Base-by-base conservation (phyloP, 2,329 filamentous ascomycete species). In the Neonectria hederae region DNA sequence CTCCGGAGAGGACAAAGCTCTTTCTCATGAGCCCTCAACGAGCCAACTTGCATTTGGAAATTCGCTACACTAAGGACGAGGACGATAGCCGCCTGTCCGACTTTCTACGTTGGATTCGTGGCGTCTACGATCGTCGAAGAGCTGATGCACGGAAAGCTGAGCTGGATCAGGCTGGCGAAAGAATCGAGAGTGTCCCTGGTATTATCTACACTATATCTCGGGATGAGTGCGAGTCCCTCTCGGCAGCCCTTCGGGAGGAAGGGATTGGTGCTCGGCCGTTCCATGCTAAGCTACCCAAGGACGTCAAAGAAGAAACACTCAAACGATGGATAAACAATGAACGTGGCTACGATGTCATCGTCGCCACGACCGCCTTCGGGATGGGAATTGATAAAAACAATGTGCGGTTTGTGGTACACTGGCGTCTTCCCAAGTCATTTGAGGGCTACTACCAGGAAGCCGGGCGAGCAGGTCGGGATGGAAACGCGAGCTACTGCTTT, bases 381-480 rank as follows among this genome's bases (percentile, higher is more conserved):
- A 98, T 98, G 95, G 95, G 95, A 26, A 97, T 98, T 68, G 94
- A 98, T 78, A 97, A 97, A 78, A 89, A 96, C 56, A 91, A 97
- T 71, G 95, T 98, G 11, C 91, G 95, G 3, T 97, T 97, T 73
- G 94, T 98, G 1, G 89, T 96, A 2, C 95, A 98, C 79, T 98
- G 95, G 94, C 92, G 93, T 63, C 86, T 97, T 10, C 93, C 95
- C 10, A 97, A 97, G 75, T 96, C 92, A 3, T 97, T 98, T 76
- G 95, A 98, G 77, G 93, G 94, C 1, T 97, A 96, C 76, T 97
- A 97, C 74, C 95, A 98, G 79, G 95, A 98, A 83, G 94, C 93
- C 2, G 95, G 95, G 0, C 91, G 95, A 42, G 95, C 94, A 6
- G 95, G 95, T 0, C 88, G 95, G 43, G 95, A 98, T 72, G 93